A percentile compares a stretch with the other conserved stretches of the same genome.
These are phyloP conservation scores for Saccharomycopsis hybrid DNA, from an alignment of 1,139 yeast genomes.

Conservation along the genomic window DNA sequence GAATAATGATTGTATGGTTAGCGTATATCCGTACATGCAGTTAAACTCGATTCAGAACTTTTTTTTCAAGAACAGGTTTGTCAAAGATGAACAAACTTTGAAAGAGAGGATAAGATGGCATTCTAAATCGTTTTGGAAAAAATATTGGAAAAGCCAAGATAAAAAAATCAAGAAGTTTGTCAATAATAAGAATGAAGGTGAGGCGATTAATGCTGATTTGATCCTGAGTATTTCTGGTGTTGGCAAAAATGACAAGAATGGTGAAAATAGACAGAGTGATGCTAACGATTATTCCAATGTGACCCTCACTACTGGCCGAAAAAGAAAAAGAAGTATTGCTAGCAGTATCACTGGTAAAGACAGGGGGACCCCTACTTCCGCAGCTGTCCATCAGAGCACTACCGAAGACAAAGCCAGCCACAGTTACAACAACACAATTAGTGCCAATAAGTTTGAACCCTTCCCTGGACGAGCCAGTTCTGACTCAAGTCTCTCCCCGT, in stretches of 20 bases:
- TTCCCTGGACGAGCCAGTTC: too few relatives aligned
- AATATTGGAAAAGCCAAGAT: slow-evolving; percentile 38
- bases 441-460: too few relatives aligned
- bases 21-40: slow-evolving; percentile 58
- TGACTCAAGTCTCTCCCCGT: not conserved
- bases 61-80: slow-evolving; percentile 46
- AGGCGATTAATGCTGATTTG: slow-evolving; percentile 24
- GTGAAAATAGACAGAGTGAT: too few relatives aligned
- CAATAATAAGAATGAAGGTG: slow-evolving; percentile 27
- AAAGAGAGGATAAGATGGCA: slow-evolving; percentile 29
- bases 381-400: not conserved
- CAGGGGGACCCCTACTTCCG: not conserved
- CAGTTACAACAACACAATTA: too few relatives aligned
- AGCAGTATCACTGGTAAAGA: too few relatives aligned
- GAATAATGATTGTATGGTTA: slow-evolving; percentile 27
- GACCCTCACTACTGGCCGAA: not conserved
- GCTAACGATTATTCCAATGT: too few relatives aligned
- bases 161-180: slow-evolving; percentile 34
- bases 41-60: slow-evolving; percentile 47
- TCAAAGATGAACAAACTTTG: slow-evolving; percentile 29
- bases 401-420: too few relatives aligned
- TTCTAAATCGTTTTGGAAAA: slow-evolving; percentile 43
- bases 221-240: too few relatives aligned
- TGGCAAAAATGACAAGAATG: not conserved
- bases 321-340: not conserved